Percentiles rank a stretch among this genome's conserved stretches.
These are phyloP conservation scores for Oryza coarctata DNA, from an alignment of 176 grass and related monocot species.

Conservation along the genomic window DNA sequence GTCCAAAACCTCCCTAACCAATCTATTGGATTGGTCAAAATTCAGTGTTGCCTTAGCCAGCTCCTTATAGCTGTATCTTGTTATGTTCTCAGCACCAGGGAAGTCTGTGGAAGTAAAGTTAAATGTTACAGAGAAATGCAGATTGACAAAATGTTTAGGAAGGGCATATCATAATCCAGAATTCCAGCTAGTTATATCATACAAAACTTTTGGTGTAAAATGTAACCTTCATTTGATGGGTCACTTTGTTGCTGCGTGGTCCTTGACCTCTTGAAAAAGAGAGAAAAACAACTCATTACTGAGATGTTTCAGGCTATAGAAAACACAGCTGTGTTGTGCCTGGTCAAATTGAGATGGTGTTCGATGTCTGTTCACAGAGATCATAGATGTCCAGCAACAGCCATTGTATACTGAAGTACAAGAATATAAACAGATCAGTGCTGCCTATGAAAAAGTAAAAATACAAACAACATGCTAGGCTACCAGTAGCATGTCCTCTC, in stretches of 20 bases:
- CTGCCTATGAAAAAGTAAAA: conserved; percentile 4
- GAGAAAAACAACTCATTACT: conserved; percentile 65
- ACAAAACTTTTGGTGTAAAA: conserved; percentile 4
- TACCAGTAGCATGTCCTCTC: not conserved
- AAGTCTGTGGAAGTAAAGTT: conserved; percentile 42
- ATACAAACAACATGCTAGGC: not conserved
- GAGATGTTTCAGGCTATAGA: not conserved
- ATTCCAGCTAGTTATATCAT: not conserved
- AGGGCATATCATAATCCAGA: not conserved
- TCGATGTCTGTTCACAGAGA: not conserved
- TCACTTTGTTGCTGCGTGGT: not conserved
- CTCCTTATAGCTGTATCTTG: conserved; percentile 57
- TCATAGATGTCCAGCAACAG: conserved; percentile 20
- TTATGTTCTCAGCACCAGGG: conserved; percentile 46
- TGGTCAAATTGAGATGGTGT: conserved; percentile 32
- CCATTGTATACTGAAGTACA: conserved; percentile 15
- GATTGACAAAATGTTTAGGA: not conserved
- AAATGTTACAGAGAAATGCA: conserved; percentile 8
- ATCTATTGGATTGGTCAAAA: conserved; percentile 59
- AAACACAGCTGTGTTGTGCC: not conserved
- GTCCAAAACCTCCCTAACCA: conserved; percentile 75
- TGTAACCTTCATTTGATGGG: conserved; percentile 34
- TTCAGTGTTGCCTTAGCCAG: conserved; percentile 55
- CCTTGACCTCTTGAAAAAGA: conserved; percentile 49
- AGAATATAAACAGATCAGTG: conserved; percentile 1